These are phyloP conservation scores for Triticum dicoccoides DNA, from an alignment of 176 grass and related monocot species.

Conservation along the genomic window DNA sequence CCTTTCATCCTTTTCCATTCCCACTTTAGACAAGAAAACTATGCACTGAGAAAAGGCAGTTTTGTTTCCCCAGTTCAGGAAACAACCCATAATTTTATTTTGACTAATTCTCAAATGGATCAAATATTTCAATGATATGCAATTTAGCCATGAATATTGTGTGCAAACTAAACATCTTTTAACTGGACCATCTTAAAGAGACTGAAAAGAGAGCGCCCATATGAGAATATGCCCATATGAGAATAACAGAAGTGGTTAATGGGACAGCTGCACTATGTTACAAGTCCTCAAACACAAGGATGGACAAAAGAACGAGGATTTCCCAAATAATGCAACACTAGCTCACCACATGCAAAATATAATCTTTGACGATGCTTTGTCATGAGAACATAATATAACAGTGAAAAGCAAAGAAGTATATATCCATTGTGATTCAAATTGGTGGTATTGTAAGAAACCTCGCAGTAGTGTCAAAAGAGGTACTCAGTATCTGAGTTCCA, in stretches of 20 bases:
- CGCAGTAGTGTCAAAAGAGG: constrained; percentile 93
- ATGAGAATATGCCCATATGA: constrained; percentile 4
- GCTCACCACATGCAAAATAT: constrained; percentile 1
- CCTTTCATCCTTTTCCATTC: background rate
- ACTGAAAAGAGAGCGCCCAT: background rate
- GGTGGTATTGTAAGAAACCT: constrained; percentile 56
- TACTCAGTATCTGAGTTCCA: constrained; percentile 88
- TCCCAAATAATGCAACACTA: constrained; percentile 8
- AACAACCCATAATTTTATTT: background rate
- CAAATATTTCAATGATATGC: background rate
- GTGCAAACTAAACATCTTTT: background rate
- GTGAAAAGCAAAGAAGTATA: background rate
- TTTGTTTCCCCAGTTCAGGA: background rate
- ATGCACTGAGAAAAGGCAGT: background rate
- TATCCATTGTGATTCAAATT: constrained; percentile 26
- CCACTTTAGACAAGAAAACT: constrained; percentile 2
- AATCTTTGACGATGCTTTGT: background rate
- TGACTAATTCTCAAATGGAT: background rate
- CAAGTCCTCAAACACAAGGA: constrained; percentile 22
- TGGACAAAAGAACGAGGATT: background rate
- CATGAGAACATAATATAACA: constrained; percentile 14
- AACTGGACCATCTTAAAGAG: constrained; percentile 19
- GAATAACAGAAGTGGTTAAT: constrained; percentile 2
- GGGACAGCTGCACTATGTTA: background rate
- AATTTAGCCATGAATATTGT: background rate